Evolutionary conservation across 306 rosid genomes (phyloP), one percentile per base, ranked within the genome.

Genomic region (Vicia faba): DNA sequence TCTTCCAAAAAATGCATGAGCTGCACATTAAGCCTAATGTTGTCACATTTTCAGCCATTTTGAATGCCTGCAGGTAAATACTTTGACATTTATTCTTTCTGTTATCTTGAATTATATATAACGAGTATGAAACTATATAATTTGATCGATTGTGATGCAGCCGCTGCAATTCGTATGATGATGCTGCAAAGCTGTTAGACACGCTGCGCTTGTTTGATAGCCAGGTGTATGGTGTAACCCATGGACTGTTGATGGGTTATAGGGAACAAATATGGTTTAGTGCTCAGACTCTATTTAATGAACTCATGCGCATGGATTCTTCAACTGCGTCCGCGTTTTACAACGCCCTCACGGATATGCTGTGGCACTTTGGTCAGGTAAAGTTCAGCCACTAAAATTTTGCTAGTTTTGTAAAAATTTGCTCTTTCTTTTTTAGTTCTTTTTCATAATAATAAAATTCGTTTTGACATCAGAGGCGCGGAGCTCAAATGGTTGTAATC

Each of bases 341-440:
- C 57, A 93, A 93, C 78, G 97, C 98, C 44, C 88, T 93, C 44
- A 89, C 98, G 9, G 98, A 93, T 73, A 93, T 93, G 98, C 73
- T 93, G 11, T 93, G 96, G 98, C 96, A 93, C 80, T 88, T 84
- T 41, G 97, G 97, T 55, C 98, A 92, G 96, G 96, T 93, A 73
- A 81, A 59, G 43, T 64, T 66, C 56, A 70, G 50, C 49, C 3
- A 63, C 41, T 13, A 56, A 43, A 56, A 26, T 2, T 20, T 16
- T 38, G 15, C 45, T 4, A 44, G 62, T 28, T 56, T 56, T 13
- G 10, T 15, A 33, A 33, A 33, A 4, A 23, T 13, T 40, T 31
- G 54, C 10, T 9, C 16, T 13, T 40, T 26, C 63, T 61, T 15
- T 1, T 25, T 25, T 25, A 25, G n/a, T n/a, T n/a, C 2, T 23